Evolutionary conservation across 495 filamentous ascomycete species (phyloP), one percentile per base, ranked within the genome.

Genomic region (Aspergillus baeticus): DNA sequence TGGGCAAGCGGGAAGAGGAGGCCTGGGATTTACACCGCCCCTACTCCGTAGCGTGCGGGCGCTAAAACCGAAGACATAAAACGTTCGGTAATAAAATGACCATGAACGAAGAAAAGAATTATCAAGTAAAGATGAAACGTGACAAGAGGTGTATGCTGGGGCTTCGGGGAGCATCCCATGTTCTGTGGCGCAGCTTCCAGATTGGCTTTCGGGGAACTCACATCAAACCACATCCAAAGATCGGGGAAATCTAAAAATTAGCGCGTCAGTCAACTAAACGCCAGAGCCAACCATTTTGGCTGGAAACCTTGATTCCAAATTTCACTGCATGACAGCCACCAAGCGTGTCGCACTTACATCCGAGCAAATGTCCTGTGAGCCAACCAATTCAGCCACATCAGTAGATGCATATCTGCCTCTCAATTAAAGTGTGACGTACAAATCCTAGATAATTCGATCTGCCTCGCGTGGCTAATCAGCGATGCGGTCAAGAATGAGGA

Each of bases 371-470:
- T 77, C 74, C 76, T 81, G 69, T 65, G 57, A 74, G 66, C 74
- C 70, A 81, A 73, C 72, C 70, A 63, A 67, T 75, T 72, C 64
- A 73, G 74, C 73, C 72, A 80, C 72, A 62, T 73, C 59, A 72
- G 63, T 71, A 43, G 59, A 60, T 63, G 60, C 57, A 55, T 50
- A 26, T 53, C 23, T 61, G 44, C 48, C 33, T 38, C 39, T 57
- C 45, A 39, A 6, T 49, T 60, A 14, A 41, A 50, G 55, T 51
- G 54, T 26, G 57, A 86, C 85, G 72, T 67, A 88, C 90, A 67
- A 96, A 91, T 52, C 92, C 91, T 54, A 94, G 79, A 64, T 84
- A 87, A 62, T 83, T 89, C 23, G 88, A 89, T 54, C 87, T 81
- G 72, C 54, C 54, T 64, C 53, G 52, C 55, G 51, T 44, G 23